Evolutionary conservation across 2,329 filamentous ascomycete genomes (phyloP), one percentile per base, ranked within the genome.

Genomic region (Arthroderma uncinatum): DNA sequence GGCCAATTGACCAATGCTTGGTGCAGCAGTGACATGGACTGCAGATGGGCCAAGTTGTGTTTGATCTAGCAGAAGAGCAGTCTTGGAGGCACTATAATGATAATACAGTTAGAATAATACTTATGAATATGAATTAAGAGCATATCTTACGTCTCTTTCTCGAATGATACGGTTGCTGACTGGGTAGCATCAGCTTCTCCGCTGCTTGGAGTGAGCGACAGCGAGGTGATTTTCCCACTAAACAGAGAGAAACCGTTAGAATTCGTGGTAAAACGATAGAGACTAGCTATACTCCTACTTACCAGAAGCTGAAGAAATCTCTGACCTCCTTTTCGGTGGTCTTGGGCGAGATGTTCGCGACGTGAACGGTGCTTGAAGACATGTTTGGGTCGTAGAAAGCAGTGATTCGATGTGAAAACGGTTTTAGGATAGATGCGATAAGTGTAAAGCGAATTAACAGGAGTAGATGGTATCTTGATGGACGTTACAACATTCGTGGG

Each of bases 271-370:
- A 54, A 23, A 59, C 54, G 42, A 53, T 21, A 33, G 42, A 39
- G 14, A 30, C 23, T 23, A 39, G 30, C 5, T 36, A 40, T 42
- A 8, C 6, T 33, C 25, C 25, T 40, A 53, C 82, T 71, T 80
- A 92, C 89, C 82, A 85, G 74, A 97, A 97, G 78, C 87, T 93
- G 80, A 98, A 98, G 80, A 98, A 98, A 70, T 95, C 91, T 69
- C 83, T 84, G 66, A 98, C 84, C 75, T 97, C 90, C 76, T 91
- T 86, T 74, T 98, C 90, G 64, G 82, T 83, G 58, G 92, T 96
- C 71, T 85, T 76, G 61, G 78, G 71, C 64, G 87, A 84, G 75
- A 98, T 95, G 77, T 93, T 91, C 76, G 87, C 87, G 67, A 97
- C 91, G 76, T 91, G 78, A 62, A 96, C 89, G 54, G 87, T 92